Base-by-base conservation (phyloP, 208 protist genomes). In the Trypanosomatidae sp. region DNA sequence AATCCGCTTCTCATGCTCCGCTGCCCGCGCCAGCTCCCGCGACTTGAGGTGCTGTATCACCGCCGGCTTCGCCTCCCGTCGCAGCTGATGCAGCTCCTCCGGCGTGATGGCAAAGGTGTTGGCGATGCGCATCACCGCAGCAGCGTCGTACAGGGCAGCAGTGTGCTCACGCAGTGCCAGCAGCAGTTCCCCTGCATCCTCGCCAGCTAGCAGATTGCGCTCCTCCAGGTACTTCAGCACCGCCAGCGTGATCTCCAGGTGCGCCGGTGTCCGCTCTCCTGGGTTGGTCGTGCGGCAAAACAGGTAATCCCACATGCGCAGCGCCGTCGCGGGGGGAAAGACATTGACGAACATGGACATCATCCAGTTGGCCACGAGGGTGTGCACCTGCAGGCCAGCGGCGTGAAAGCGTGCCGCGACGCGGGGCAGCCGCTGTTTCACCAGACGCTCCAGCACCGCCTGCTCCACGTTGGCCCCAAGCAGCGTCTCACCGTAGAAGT, bases 391-490 rank as follows among this genome's bases (percentile, higher is more conserved):
- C 67, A 89, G 83, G 17, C 80, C 76, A 0, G 83, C 55, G 4
- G 30, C 49, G 30, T 3, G 19, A 53, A 91, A 86, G 28, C 77
- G 71, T 3, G 67, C 73, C 25, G 82, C 69, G 17, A 94, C 69
- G 30, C 67, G 65, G 33, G 89, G 89, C n/a, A 94, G 77, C 44
- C 70, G 64, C 30, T 83, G 64, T n/a, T 74, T n/a, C 10, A 91
- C 77, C 15, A 91, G 76, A 0, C 59, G 33, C 43, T 73, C 59
- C 50, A 94, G 70, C 60, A 94, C 81, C 8, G 60, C 47, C 77
- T 94, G 89, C 69, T 94, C 89, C 67, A 91, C 84, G 55, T 86
- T 87, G 36, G 85, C 85, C 15, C 89, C 89, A 4, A 86, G 69
- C 41, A 94, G 77, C 36, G 77, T 74, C 49, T 90, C 84, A 2